Base-by-base conservation (phyloP, 495 filamentous ascomycete genomes). In the Hypoxylon intermedium region DNA sequence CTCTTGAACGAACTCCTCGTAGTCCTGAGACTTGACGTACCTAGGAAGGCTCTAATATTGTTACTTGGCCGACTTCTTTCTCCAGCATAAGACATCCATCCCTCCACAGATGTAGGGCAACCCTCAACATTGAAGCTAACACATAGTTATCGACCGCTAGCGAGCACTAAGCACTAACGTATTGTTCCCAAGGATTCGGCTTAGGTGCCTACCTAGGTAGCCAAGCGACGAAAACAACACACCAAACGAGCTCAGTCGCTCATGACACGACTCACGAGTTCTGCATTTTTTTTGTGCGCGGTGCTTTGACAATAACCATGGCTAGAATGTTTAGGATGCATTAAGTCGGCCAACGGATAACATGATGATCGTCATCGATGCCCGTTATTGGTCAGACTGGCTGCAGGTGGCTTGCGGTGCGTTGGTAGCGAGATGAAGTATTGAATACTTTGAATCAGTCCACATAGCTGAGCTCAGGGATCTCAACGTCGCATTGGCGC, bases 361-460 rank as follows among this genome's bases (percentile, higher is more conserved):
- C 33, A 56, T 56, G 43, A 51, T 9, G 58, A 56, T 53, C 58
- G 63, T 53, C 63, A 48, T 51, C 30, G 58, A 33, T 44, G 33
- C 26, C 41, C 24, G n/a, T 11, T 16, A 54, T 63, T 66, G 58
- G 51, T 37, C 26, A 15, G 26, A 16, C 9, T 26, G 3, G 24
- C 36, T 53, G 34, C 52, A 44, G 46, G 43, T 58, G 53, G 63
- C n/a, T n/a, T n/a, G n/a, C n/a, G n/a, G n/a, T n/a, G n/a, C 47
- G 53, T 36, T 45, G 9, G 16, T 46, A 33, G 48, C 19, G 16
- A 6, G 7, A 12, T 3, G 16, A 45, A 53, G 49, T 64, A 64
- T 64, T 30, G 60, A 38, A 23, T 58, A 58, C 60, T 40, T 58
- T n/a, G n/a, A n/a, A n/a, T n/a, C n/a, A n/a, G n/a, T n/a, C n/a